A percentile compares a stretch with the other conserved stretches of the same genome.
phyloP scores from a whole-genome alignment of 2,329 filamentous ascomycete species.

The Trichoderma sp. region DNA sequence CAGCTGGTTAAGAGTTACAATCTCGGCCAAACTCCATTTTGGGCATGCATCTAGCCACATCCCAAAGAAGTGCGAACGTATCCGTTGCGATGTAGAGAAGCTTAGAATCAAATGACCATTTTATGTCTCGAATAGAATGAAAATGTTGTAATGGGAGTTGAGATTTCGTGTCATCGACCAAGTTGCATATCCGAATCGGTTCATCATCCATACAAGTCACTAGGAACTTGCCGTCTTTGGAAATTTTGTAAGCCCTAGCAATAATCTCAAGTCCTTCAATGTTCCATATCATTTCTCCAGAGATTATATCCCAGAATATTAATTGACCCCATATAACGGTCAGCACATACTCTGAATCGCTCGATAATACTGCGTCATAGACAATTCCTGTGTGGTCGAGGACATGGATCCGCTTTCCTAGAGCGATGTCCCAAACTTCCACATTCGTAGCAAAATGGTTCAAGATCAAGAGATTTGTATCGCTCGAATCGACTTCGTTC shows the following conservation, averaged over 20 bases:
- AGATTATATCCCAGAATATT: neutral
- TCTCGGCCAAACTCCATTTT: too few species aligned
- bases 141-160: too few species aligned
- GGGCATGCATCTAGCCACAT: too few species aligned
- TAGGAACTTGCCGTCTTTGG: neutral
- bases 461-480: neutral
- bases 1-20: neutral
- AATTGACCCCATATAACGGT: accelerated
- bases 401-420: neutral
- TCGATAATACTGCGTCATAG: neutral
- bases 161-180: too few species aligned
- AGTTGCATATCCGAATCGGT: too few species aligned
- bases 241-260: neutral
- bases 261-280: too few species aligned
- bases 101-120: neutral
- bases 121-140: neutral
- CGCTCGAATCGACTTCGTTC: neutral
- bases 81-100: neutral
- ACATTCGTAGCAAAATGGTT: neutral
- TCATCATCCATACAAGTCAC: too few species aligned
- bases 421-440: neutral
- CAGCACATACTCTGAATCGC: neutral
- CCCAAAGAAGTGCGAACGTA: too few species aligned
- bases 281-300: too few species aligned
- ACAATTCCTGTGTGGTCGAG: neutral